These are phyloP conservation scores for Phyllosticta paracitricarpa DNA, from an alignment of 2,329 filamentous ascomycete genomes.

Conservation along the genomic window DNA sequence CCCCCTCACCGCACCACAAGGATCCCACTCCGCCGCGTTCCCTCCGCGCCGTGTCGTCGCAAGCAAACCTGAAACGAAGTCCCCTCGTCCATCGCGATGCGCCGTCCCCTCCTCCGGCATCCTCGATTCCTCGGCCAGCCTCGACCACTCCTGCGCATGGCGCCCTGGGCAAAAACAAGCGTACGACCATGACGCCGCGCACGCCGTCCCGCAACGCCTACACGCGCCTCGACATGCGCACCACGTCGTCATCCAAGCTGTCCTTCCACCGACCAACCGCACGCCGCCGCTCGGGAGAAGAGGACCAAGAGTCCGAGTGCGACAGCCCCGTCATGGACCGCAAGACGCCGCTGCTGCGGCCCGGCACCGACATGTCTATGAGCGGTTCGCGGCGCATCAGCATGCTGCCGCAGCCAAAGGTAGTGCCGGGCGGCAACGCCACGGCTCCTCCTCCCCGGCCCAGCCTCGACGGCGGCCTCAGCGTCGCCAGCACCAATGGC, in stretches of 20 bases:
- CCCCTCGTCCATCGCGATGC: constrained; percentile 22
- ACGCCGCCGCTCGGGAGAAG: not conserved
- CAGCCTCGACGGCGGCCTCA: constrained; percentile 4
- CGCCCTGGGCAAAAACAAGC: constrained; percentile 8
- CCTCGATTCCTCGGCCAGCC: constrained; percentile 14
- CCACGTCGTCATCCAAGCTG: not conserved
- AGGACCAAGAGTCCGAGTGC: not conserved
- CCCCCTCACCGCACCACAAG: constrained; percentile 25
- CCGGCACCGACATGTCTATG: constrained; percentile 2
- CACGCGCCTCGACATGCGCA: constrained; percentile 1
- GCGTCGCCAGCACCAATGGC: not conserved
- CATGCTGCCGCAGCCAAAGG: constrained; percentile 5
- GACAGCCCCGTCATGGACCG: constrained; percentile 2
- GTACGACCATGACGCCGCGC: not conserved
- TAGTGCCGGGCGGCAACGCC: not conserved
- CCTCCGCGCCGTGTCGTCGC: constrained; percentile 21
- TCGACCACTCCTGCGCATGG: constrained; percentile 20
- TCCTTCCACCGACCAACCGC: constrained; percentile 1
- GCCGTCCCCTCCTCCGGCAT: constrained; percentile 18
- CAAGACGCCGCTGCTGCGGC: constrained; percentile 2
- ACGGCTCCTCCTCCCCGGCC: not conserved
- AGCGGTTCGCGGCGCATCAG: not conserved
- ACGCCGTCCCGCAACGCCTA: constrained; percentile 7
- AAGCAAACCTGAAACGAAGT: constrained; percentile 16
- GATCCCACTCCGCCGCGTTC: constrained; percentile 13